Evolutionary conservation across 2,329 filamentous ascomycete genomes (phyloP).

Genomic region (Davidsoniella eucalypti): DNA sequence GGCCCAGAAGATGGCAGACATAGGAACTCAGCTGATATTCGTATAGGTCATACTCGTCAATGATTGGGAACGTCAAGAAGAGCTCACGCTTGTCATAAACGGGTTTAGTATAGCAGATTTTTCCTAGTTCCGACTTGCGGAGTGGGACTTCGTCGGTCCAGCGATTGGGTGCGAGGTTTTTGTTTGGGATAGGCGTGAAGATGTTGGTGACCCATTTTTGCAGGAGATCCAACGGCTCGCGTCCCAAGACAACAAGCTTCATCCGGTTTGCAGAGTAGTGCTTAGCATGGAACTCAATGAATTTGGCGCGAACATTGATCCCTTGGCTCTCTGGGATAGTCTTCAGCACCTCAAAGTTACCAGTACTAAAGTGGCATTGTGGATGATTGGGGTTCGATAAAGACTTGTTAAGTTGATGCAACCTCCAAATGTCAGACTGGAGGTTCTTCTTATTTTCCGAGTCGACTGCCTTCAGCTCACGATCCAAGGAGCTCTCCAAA

Average conservation of each 20-base stretch:
- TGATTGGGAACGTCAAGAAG: conserved; percentile 67
- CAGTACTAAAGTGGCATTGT: conserved; percentile 82
- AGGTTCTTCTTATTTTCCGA: conserved; percentile 97
- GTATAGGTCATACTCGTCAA: conserved; percentile 66
- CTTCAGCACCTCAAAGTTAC: conserved; percentile 73
- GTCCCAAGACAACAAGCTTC: conserved; percentile 76
- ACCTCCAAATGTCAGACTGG: conserved; percentile 74
- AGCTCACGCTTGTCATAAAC: conserved; percentile 76
- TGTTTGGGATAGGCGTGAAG: conserved; percentile 68
- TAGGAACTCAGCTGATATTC: conserved; percentile 74
- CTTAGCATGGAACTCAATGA: conserved; percentile 78
- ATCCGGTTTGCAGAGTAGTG: conserved; percentile 89
- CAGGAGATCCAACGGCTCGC: conserved; percentile 65
- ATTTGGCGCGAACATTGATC: conserved; percentile 74
- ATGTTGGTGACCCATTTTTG: conserved; percentile 73
- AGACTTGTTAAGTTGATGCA: conserved; percentile 76
- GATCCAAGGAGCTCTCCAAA: conserved; percentile 65
- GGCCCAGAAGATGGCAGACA: conserved; percentile 75
- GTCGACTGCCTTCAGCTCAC: conserved; percentile 77
- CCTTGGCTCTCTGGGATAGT: conserved; percentile 63
- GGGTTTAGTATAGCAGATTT: conserved; percentile 73
- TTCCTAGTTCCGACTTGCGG: conserved; percentile 33
- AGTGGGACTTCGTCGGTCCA: conserved; percentile 38
- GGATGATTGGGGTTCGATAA: conserved; percentile 79
- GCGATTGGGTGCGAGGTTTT: conserved; percentile 48